Evolutionary conservation across 345 rosid genomes (phyloP).

Genomic region (rapeseed (Brassica napus)): Da-Ae NC_063444.1:9921501-9922000

Average conservation of each 20-base stretch:
- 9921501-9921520: too few relatives aligned
- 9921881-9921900: slow-evolving; percentile 61
- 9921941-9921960: slow-evolving; percentile 48
- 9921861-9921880: slow-evolving; percentile 53
- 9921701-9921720: neutral
- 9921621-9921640: too few relatives aligned
- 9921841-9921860: slow-evolving; percentile 52
- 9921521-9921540: too few relatives aligned
- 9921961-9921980: slow-evolving; percentile 40
- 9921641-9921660: too few relatives aligned
- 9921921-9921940: slow-evolving; percentile 44
- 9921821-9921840: slow-evolving; percentile 30
- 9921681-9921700: neutral
- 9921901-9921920: slow-evolving; percentile 48
- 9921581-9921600: too few relatives aligned
- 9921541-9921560: too few relatives aligned
- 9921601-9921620: neutral
- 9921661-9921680: neutral
- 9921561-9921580: too few relatives aligned
- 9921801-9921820: neutral
- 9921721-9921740: neutral
- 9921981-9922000: slow-evolving; percentile 46
- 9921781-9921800: slow-evolving; percentile 11
- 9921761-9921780: slow-evolving; percentile 34
- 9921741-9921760: slow-evolving; percentile 27